A percentile compares a stretch with the other conserved stretches of the same genome.
These are phyloP conservation scores for Ganoderma lucidum DNA, from an alignment of 1,284 basidiomycete species.

Conservation along the genomic window DNA sequence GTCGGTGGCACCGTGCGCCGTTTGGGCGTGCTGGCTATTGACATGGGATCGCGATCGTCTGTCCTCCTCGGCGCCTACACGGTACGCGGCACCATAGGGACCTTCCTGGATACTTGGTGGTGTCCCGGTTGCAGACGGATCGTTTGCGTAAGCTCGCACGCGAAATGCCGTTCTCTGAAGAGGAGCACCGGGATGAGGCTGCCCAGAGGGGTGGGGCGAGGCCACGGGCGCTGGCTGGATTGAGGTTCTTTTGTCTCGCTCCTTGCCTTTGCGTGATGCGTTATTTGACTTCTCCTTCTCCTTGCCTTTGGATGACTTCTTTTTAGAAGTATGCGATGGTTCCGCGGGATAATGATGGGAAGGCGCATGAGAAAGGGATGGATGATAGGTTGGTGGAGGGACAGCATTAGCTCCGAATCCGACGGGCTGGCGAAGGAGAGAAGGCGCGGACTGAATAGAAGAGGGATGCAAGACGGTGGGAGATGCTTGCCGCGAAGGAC, in stretches of 20 bases:
- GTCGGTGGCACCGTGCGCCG: constrained; percentile 5
- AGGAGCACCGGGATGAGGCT: constrained; percentile 16
- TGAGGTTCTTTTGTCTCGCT: constrained; percentile 22
- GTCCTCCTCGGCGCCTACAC: constrained; percentile 5
- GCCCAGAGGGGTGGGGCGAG: constrained; percentile 6
- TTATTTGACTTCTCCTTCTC: constrained; percentile 30
- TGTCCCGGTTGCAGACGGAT: constrained; percentile 24
- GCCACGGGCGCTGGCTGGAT: constrained; percentile 12
- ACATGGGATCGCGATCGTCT: constrained; percentile 7
- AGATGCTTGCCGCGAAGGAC: constrained; percentile 17
- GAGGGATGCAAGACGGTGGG: constrained; percentile 21
- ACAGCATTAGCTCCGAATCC: constrained; percentile 27
- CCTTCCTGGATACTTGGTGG: constrained; percentile 23
- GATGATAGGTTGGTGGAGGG: constrained; percentile 22
- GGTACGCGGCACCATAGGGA: constrained; percentile 28
- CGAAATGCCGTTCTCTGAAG: constrained; percentile 32
- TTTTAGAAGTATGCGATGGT: constrained; percentile 14
- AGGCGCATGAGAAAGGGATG: constrained; percentile 13
- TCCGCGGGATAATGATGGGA: constrained; percentile 13
- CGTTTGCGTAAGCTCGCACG: constrained; percentile 30
- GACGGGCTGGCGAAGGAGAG: constrained; percentile 33
- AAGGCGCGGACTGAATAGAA: constrained; percentile 7
- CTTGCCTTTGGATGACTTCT: constrained; percentile 33
- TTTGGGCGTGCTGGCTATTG: constrained; percentile 4
- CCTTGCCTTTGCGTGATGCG: constrained; percentile 29